Percentiles rank a stretch among this genome's conserved stretches.
phyloP scores from a whole-genome alignment of 805 yeast species.

The Candida alai region DNA sequence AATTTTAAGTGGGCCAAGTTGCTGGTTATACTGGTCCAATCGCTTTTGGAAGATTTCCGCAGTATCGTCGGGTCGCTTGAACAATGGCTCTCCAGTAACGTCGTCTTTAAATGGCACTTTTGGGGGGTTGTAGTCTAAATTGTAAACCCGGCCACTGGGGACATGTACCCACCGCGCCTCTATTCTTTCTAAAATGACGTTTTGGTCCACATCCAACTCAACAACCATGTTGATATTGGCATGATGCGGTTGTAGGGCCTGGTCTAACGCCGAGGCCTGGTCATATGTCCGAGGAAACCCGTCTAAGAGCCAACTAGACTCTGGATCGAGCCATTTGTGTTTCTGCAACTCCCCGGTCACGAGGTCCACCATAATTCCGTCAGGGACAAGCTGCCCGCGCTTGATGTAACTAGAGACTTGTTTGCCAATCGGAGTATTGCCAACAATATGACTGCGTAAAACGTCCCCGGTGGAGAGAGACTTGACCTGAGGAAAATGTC shows the following conservation, averaged over 20 bases:
- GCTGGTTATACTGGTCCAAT: conserved; percentile 55
- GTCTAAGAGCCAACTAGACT: conserved; percentile 71
- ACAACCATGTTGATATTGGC: conserved; percentile 70
- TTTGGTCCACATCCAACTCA: conserved; percentile 81
- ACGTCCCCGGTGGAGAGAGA: conserved; percentile 84
- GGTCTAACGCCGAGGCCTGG: conserved; percentile 65
- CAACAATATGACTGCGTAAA: conserved; percentile 61
- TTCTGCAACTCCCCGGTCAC: conserved; percentile 47
- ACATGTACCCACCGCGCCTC: conserved; percentile 82
- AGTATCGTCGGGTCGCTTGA: conserved; percentile 80
- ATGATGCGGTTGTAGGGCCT: conserved; percentile 31
- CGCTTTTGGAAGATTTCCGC: conserved; percentile 68
- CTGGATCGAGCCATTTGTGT: conserved; percentile 39
- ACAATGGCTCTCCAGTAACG: conserved; percentile 80
- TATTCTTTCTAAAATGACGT: conserved; percentile 76
- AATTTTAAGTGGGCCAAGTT: conserved; percentile 61
- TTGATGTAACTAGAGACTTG: conserved; percentile 55
- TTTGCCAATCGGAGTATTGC: conserved; percentile 50
- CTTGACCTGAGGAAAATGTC: conserved; percentile 47
- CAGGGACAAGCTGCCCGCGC: conserved; percentile 72
- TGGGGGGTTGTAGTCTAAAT: conserved; percentile 86
- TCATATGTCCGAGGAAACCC: conserved; percentile 84
- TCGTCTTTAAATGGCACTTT: conserved; percentile 78
- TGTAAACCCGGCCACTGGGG: conserved; percentile 84
- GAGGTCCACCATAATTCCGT: conserved; percentile 57